Conservation (phyloP, 2,329 filamentous ascomycete species). For the Onygenales sp. region DNA sequence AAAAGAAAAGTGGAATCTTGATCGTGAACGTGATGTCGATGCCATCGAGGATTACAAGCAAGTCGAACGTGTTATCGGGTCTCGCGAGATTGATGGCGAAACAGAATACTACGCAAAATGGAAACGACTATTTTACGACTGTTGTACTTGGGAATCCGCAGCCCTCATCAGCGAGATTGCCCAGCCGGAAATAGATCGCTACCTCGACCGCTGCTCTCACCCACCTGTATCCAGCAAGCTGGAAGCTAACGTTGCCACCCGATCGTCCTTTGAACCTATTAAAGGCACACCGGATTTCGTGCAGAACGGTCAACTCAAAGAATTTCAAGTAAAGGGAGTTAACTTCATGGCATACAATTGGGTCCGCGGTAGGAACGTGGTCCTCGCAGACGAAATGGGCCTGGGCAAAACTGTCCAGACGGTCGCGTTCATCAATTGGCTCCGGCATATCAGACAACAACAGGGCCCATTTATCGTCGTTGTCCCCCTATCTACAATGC, state of each 20-base stretch:
- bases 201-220: constrained; percentile 70
- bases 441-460: constrained; percentile 79
- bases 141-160: constrained; percentile 85
- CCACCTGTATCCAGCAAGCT: constrained; percentile 70
- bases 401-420: constrained; percentile 97
- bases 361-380: constrained; percentile 89
- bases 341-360: constrained; percentile 97
- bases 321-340: constrained; percentile 87
- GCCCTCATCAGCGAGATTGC: constrained; percentile 66
- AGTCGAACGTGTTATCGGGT: constrained; percentile 84
- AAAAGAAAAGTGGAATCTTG: constrained; percentile 88
- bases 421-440: constrained; percentile 93
- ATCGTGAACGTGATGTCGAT: constrained; percentile 83
- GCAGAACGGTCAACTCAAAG: constrained; percentile 70
- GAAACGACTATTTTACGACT: constrained; percentile 88
- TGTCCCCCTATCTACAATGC: constrained; percentile 94
- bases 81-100: constrained; percentile 67
- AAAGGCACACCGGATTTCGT: constrained; percentile 80
- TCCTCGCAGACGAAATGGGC: constrained; percentile 97
- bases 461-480: constrained; percentile 94
- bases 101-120: constrained; percentile 93
- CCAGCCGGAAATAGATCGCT: constrained; percentile 85
- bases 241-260: constrained; percentile 66
- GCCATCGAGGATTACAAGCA: constrained; percentile 82
- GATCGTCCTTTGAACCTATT: constrained; percentile 61